Evolutionary conservation across 805 yeast genomes (phyloP).

Genomic region (Isabelozyma gotoi): DNA sequence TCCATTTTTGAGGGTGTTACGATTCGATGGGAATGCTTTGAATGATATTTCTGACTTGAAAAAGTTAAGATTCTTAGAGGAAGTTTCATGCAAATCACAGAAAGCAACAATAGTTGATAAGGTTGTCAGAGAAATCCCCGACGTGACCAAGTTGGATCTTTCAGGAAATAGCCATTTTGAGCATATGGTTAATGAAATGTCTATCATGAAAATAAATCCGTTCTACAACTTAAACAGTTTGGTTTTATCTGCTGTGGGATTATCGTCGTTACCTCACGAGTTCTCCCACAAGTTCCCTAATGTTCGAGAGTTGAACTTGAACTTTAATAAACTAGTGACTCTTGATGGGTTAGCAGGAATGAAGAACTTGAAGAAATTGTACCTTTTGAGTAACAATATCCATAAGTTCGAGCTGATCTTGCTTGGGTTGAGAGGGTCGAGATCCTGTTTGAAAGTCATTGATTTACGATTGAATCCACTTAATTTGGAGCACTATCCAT

Average conservation of each 20-base stretch:
- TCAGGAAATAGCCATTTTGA: constrained; percentile 33
- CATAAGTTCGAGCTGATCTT: constrained; percentile 31
- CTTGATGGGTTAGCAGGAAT: constrained; percentile 33
- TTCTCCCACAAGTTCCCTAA: constrained; percentile 45
- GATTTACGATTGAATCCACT: constrained; percentile 53
- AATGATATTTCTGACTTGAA: constrained; percentile 21
- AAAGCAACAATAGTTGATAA: constrained; percentile 15
- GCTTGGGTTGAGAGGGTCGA: constrained; percentile 24
- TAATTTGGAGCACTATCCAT: constrained; percentile 49
- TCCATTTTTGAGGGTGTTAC: constrained; percentile 41
- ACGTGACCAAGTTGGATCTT: constrained; percentile 34
- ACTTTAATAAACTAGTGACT: constrained; percentile 45
- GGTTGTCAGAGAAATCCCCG: constrained; percentile 16
- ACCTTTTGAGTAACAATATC: constrained; percentile 48
- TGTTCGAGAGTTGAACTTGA: constrained; percentile 47
- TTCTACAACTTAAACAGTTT: constrained; percentile 39
- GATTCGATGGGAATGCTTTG: constrained; percentile 46
- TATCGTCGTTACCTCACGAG: constrained; percentile 35
- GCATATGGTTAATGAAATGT: constrained; percentile 1
- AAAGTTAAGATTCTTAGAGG: constrained; percentile 35
- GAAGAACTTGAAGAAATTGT: constrained; percentile 36
- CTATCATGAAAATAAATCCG: constrained; percentile 4
- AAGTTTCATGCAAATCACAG: constrained; percentile 43
- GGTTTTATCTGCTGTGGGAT: constrained; percentile 47
- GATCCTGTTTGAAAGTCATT: constrained; percentile 34